phyloP scores from a whole-genome alignment of 306 rosid genomes.

The Ormosia semicastrata region DNA sequence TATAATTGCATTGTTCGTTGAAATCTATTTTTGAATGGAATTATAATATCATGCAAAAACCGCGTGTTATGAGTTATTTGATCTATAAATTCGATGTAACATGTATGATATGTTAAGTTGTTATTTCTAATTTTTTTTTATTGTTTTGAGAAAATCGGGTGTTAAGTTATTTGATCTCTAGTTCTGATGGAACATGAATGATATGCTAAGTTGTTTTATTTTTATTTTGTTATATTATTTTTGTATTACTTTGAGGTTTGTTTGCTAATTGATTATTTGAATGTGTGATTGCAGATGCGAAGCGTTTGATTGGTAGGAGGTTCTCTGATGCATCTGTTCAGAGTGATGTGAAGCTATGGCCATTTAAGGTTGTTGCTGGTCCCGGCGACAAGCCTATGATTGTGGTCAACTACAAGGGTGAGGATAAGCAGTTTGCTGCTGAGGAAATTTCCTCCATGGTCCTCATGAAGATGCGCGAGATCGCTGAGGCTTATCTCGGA shows the following conservation, averaged over 20 bases:
- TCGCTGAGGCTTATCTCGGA: constrained; percentile 66
- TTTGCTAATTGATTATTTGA: neutral
- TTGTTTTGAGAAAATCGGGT: neutral
- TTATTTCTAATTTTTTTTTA: neutral
- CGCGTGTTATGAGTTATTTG: neutral
- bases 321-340: constrained; percentile 54
- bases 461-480: constrained; percentile 63
- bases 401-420: constrained; percentile 56
- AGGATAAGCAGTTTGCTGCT: constrained; percentile 61
- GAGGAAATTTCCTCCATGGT: constrained; percentile 82
- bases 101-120: too few species aligned
- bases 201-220: neutral
- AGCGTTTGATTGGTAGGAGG: constrained; percentile 67
- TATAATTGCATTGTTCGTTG: neutral
- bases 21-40: neutral
- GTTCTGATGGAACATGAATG: neutral
- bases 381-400: constrained; percentile 66
- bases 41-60: neutral
- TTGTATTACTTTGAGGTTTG: neutral
- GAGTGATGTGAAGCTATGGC: constrained; percentile 71
- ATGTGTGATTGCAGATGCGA: constrained; percentile 44
- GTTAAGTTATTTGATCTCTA: neutral
- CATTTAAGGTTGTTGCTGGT: constrained; percentile 56
- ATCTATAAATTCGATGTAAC: neutral
- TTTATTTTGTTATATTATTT: too few species aligned